These are phyloP conservation scores for Sporothrix luriei DNA, from an alignment of 2,329 filamentous ascomycete genomes.

Conservation along the genomic window DNA sequence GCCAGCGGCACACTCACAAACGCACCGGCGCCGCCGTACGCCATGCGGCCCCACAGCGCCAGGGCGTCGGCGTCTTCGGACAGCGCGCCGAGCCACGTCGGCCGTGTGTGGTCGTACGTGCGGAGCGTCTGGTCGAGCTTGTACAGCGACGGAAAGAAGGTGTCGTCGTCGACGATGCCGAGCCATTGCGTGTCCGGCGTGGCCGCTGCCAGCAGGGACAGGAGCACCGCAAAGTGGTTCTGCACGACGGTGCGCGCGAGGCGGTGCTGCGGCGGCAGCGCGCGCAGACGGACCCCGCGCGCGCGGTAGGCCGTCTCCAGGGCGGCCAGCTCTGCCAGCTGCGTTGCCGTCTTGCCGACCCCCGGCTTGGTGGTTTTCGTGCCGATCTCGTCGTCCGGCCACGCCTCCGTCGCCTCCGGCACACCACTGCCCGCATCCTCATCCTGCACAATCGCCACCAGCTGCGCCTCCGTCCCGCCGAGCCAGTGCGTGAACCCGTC, in stretches of 20 bases:
- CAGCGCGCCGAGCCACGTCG: constrained; percentile 59
- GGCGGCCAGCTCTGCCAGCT: constrained; percentile 36
- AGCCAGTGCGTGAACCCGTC: constrained; percentile 60
- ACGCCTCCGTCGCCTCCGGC: not conserved
- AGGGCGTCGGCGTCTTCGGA: constrained; percentile 58
- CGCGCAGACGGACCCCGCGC: constrained; percentile 40
- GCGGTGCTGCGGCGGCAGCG: constrained; percentile 40
- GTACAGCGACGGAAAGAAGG: constrained; percentile 61
- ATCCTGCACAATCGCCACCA: constrained; percentile 57
- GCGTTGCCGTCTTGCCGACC: not conserved
- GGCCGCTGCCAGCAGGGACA: constrained; percentile 51
- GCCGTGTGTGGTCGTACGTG: constrained; percentile 52
- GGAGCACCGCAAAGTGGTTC: constrained; percentile 60
- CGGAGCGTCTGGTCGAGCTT: constrained; percentile 53
- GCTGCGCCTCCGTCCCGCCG: constrained; percentile 52
- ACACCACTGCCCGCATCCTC: constrained; percentile 32
- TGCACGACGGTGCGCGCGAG: constrained; percentile 50
- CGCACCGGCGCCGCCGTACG: constrained; percentile 62
- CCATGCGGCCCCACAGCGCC: constrained; percentile 59
- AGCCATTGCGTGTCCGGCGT: constrained; percentile 56
- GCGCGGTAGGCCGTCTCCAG: constrained; percentile 42
- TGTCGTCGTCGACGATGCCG: constrained; percentile 64
- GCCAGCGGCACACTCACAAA: constrained; percentile 60
- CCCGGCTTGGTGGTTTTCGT: not conserved
- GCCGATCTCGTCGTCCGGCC: constrained; percentile 13